A percentile compares a stretch with the other conserved stretches of the same genome.
Evolutionary conservation across 2,329 filamentous ascomycete genomes (phyloP).

Genomic region (Pezicula radicicola): DNA sequence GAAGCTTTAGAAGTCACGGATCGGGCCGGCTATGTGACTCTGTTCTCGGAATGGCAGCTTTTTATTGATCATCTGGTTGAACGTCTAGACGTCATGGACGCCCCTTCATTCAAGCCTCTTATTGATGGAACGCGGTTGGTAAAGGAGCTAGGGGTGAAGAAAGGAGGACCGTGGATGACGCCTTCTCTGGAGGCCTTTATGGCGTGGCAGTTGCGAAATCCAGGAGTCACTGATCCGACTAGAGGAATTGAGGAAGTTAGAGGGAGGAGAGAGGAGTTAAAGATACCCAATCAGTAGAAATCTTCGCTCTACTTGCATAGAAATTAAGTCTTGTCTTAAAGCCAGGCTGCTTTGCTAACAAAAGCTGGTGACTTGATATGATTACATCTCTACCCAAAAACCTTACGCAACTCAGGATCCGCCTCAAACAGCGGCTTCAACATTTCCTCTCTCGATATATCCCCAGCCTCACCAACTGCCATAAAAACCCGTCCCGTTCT

Average conservation of each 20-base stretch:
- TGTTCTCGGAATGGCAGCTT: constrained; percentile 48
- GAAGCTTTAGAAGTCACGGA: constrained; percentile 49
- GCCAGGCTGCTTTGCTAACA: too few species aligned
- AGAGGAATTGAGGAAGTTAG: constrained; percentile 60
- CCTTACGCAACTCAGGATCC: constrained; percentile 29
- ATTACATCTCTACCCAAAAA: constrained; percentile 23
- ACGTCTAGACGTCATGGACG: constrained; percentile 54
- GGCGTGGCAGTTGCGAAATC: constrained; percentile 86
- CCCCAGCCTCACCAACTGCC: constrained; percentile 14
- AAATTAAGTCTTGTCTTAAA: too few species aligned
- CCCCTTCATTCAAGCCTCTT: constrained; percentile 55
- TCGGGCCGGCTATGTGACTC: constrained; percentile 24
- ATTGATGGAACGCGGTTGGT: constrained; percentile 74
- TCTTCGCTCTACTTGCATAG: background rate
- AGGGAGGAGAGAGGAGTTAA: constrained; percentile 23
- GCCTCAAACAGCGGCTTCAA: constrained; percentile 24
- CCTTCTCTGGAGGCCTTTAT: constrained; percentile 75
- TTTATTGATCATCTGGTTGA: constrained; percentile 52
- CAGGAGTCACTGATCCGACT: constrained; percentile 55
- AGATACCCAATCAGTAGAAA: constrained; percentile 18
- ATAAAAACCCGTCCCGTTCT: constrained; percentile 18
- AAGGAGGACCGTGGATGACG: constrained; percentile 77
- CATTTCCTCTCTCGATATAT: constrained; percentile 10
- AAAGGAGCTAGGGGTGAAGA: constrained; percentile 64
- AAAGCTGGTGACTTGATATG: too few species aligned